Conservation (phyloP, 768 basidiomycete species). For the Termitomyces bulborhizus region DNA sequence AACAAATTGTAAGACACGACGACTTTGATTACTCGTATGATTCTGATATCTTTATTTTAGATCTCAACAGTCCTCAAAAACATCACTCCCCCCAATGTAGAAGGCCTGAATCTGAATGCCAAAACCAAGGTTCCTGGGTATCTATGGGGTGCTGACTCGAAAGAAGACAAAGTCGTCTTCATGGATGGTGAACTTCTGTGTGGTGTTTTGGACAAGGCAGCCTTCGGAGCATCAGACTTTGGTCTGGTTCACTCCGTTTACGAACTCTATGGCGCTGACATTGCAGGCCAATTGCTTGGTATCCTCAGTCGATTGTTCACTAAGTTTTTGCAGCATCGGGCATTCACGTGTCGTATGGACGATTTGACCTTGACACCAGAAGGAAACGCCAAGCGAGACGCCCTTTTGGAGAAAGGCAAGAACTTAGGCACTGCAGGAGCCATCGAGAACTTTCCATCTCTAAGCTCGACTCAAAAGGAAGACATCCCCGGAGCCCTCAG, state of each 20-base stretch:
- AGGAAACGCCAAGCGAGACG: constrained; percentile 64
- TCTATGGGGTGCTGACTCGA: constrained; percentile 77
- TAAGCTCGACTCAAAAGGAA: constrained; percentile 39
- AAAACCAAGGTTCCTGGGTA: constrained; percentile 86
- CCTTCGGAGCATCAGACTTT: constrained; percentile 93
- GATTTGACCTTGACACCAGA: constrained; percentile 85
- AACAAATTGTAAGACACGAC: constrained; percentile 72
- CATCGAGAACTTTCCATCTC: constrained; percentile 84
- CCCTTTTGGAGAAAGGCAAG: constrained; percentile 60
- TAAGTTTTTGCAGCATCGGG: constrained; percentile 93
- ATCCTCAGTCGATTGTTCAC: constrained; percentile 93
- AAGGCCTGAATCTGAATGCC: constrained; percentile 79
- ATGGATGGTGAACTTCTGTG: constrained; percentile 90
- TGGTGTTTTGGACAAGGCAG: constrained; percentile 94
- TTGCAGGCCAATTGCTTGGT: constrained; percentile 87
- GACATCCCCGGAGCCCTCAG: constrained; percentile 56
- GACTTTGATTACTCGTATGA: not conserved
- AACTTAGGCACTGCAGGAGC: constrained; percentile 83
- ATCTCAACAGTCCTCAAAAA: constrained; percentile 93
- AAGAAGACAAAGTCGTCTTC: constrained; percentile 84
- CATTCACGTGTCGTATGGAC: constrained; percentile 98
- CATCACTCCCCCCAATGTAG: constrained; percentile 72
- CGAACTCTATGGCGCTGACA: constrained; percentile 87
- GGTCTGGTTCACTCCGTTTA: constrained; percentile 97
- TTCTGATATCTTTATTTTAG: constrained; percentile 31